Percentiles rank a stretch among this genome's conserved stretches.
Evolutionary conservation across 2,329 filamentous ascomycete genomes (phyloP).

Genomic region (Westerdykella ornata): DNA sequence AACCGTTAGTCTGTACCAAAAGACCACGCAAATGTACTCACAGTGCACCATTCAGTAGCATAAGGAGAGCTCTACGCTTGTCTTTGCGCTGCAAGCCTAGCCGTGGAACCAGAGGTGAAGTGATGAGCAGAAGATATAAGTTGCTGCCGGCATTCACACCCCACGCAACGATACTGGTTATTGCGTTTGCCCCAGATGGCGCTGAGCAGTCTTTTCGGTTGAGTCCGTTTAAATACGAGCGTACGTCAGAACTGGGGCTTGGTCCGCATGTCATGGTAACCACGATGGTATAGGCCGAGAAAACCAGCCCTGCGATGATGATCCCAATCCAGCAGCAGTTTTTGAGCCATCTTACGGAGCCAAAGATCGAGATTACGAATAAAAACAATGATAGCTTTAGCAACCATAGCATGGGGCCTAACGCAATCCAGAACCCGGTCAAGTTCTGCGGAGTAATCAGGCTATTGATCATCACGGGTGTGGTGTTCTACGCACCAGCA

Average conservation of each 20-base stretch:
- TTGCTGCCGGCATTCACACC: conserved; percentile 11
- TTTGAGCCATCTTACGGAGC: conserved; percentile 14
- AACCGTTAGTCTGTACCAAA: conserved; percentile 4
- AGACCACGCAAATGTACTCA: conserved; percentile 4
- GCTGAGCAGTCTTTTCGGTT: conserved; percentile 9
- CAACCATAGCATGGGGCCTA: conserved; percentile 17
- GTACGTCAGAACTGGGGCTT: conserved; percentile 6
- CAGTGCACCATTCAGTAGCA: conserved; percentile 9
- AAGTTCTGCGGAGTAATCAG: conserved; percentile 5
- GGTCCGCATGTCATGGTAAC: conserved; percentile 15
- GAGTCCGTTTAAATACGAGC: conserved; percentile 14
- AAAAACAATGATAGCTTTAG: conserved; percentile 15
- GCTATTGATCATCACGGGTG: background rate
- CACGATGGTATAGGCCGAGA: conserved; percentile 12
- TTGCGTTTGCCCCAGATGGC: conserved; percentile 7
- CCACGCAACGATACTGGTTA: conserved; percentile 6
- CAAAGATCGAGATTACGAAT: conserved; percentile 11
- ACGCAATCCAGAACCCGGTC: conserved; percentile 9
- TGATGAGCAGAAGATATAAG: conserved; percentile 12
- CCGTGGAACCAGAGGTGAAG: conserved; percentile 6
- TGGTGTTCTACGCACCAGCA: conserved; percentile 6
- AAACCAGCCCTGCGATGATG: conserved; percentile 13
- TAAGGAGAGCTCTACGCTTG: conserved; percentile 10
- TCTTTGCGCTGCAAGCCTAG: conserved; percentile 10
- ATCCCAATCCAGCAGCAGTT: conserved; percentile 13